These are phyloP conservation scores for Nicotiana obtusifolia DNA, from an alignment of 257 asterid species.

Conservation along the genomic window DNA sequence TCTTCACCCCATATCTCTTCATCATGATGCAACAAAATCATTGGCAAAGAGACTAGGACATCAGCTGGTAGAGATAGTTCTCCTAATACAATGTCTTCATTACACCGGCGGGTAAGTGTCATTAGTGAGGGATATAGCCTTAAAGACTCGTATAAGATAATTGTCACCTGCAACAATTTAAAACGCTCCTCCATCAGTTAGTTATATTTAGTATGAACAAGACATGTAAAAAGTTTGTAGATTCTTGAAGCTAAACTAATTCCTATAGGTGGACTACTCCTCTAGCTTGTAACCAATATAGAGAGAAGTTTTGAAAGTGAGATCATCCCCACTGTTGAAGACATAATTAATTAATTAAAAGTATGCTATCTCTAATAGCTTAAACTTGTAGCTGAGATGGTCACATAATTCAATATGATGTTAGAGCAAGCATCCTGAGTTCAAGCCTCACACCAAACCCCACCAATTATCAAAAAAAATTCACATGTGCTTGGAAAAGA, in stretches of 20 bases:
- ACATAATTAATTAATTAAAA: neutral
- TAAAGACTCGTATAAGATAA: constrained; percentile 26
- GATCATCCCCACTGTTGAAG: neutral
- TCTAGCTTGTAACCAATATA: neutral
- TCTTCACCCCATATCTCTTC: constrained; percentile 30
- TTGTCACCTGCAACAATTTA: constrained; percentile 21
- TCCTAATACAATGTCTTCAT: constrained; percentile 20
- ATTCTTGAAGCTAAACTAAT: neutral
- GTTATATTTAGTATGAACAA: neutral
- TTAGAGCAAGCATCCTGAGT: neutral
- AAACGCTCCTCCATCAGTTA: neutral
- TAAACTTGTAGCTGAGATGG: neutral
- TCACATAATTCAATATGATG: neutral
- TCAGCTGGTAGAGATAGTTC: constrained; percentile 18
- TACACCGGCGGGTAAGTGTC: neutral
- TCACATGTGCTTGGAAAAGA: neutral
- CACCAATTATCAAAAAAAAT: neutral
- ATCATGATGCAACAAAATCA: constrained; percentile 25
- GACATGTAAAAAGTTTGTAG: neutral
- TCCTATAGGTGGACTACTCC: neutral
- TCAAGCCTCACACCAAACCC: neutral
- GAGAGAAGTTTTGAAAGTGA: neutral
- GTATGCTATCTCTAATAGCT: neutral
- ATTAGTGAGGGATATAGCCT: constrained; percentile 30
- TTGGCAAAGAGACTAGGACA: constrained; percentile 15